Evolutionary conservation across 2,329 filamentous ascomycete species (phyloP).

Genomic region (Aspergillus viridinutans): DNA sequence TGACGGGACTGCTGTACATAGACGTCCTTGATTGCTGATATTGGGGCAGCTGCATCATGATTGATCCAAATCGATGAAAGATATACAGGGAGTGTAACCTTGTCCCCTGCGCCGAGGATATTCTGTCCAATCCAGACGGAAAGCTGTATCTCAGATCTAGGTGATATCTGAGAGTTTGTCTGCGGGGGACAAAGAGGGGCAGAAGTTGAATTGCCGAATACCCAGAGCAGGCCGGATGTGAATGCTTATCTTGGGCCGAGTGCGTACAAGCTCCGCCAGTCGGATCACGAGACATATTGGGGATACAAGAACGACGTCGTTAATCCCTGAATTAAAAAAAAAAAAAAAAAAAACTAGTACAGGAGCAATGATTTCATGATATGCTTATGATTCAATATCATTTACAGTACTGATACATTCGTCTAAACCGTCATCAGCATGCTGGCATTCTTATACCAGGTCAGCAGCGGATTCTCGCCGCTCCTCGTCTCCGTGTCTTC

Average conservation of each 20-base stretch:
- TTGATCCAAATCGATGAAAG: not conserved
- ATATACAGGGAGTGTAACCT: not conserved
- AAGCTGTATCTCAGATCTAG: not conserved
- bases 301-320: not conserved
- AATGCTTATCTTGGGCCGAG: not conserved
- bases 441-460: constrained; percentile 93
- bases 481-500: constrained; percentile 84
- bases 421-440: constrained; percentile 76
- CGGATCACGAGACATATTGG: not conserved
- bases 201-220: not conserved
- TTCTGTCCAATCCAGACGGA: not conserved
- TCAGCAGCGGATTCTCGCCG: constrained; percentile 88
- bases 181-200: not conserved
- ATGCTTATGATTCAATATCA: not conserved
- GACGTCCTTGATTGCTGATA: not conserved
- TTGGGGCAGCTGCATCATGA: not conserved
- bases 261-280: not conserved
- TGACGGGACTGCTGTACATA: not conserved
- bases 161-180: not conserved
- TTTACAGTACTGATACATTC: not conserved
- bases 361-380: constrained; percentile 1
- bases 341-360: not conserved
- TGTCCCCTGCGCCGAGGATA: not conserved
- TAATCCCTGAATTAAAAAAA: not conserved
- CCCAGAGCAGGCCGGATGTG: not conserved